phyloP scores from a whole-genome alignment of 305 asterid genomes.

The Fraxinus nigra region DNA sequence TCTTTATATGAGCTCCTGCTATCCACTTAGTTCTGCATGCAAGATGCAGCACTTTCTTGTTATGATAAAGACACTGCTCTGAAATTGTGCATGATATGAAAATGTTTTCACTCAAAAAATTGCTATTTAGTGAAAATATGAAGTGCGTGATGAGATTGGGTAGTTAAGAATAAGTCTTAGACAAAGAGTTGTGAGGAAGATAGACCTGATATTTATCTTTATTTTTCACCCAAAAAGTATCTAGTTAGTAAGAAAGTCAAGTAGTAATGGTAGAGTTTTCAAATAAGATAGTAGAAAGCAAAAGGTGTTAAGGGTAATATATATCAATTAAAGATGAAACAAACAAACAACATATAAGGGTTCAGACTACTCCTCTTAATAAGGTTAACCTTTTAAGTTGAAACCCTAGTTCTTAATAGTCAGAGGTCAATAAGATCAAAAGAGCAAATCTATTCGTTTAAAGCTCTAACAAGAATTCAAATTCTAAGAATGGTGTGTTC shows the following conservation, averaged over 20 bases:
- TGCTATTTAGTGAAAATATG: not conserved
- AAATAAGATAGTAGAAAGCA: not conserved
- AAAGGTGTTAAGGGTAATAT: not conserved
- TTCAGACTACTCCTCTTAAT: not conserved
- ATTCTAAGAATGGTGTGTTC: not conserved
- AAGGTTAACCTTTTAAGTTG: not conserved
- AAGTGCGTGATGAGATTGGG: not conserved
- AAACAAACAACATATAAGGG: not conserved
- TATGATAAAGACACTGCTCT: constrained; percentile 9
- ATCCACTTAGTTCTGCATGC: not conserved
- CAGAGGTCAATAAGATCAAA: not conserved
- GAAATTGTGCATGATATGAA: not conserved
- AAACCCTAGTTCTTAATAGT: not conserved
- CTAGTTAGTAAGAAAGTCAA: not conserved
- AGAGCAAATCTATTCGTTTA: not conserved
- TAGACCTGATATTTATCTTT: not conserved
- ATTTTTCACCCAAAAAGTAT: not conserved
- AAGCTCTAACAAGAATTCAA: not conserved
- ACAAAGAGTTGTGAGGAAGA: not conserved
- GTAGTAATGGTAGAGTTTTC: not conserved
- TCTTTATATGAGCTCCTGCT: not conserved
- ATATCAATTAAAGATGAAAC: not conserved
- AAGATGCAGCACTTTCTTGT: not conserved
- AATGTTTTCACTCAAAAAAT: not conserved
- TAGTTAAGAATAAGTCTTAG: not conserved